Evolutionary conservation across 164 flowering plant species (phyloP).

Genomic region (Paratinospora sagittata): DNA sequence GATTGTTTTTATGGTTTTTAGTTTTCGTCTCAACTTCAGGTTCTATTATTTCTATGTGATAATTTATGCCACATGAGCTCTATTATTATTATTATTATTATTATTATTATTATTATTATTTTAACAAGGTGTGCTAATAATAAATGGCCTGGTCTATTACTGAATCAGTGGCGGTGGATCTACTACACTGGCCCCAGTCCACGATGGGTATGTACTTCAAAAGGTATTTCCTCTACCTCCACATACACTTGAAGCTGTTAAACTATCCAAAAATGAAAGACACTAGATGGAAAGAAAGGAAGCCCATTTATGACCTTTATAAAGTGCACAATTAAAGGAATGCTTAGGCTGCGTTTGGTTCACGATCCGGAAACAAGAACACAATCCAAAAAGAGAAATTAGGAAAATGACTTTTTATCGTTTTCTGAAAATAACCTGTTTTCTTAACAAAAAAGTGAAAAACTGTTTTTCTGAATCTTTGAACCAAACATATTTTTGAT

Average conservation of each 20-base stretch:
- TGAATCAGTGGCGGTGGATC: slow-evolving; percentile 91
- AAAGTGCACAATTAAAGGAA: too few species aligned
- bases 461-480: too few species aligned
- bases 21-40: background rate
- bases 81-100: background rate
- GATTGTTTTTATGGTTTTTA: background rate
- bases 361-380: too few species aligned
- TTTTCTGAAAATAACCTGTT: too few species aligned
- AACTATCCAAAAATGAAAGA: background rate
- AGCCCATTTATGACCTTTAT: too few species aligned
- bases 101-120: background rate
- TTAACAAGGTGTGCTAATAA: slow-evolving; percentile 12
- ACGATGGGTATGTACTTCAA: slow-evolving; percentile 96
- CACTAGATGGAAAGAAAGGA: too few species aligned
- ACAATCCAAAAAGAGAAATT: too few species aligned
- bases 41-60: background rate
- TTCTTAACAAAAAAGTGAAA: too few species aligned
- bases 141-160: slow-evolving; percentile 1
- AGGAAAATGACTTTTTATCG: too few species aligned
- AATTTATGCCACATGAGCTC: background rate
- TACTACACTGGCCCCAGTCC: slow-evolving; percentile 90
- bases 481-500: too few species aligned
- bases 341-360: background rate
- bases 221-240: slow-evolving; percentile 45
- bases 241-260: background rate